Evolutionary conservation across 202 grass and related monocot genomes (phyloP).

Genomic region (Eragrostis tef): DNA sequence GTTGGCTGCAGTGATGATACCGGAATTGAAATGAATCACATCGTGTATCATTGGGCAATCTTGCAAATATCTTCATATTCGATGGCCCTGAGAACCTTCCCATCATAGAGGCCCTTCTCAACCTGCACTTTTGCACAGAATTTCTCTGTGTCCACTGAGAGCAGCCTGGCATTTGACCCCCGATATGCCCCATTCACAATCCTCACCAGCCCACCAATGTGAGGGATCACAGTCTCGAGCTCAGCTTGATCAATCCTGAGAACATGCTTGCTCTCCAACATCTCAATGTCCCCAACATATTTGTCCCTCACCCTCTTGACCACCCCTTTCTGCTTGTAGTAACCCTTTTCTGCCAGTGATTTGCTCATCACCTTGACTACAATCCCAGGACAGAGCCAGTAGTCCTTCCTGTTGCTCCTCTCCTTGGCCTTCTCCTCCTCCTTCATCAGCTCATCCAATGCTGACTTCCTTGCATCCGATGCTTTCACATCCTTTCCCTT

Average conservation of each 20-base stretch:
- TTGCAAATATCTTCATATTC: conserved; percentile 97
- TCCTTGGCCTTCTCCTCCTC: conserved; percentile 93
- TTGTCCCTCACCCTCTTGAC: conserved; percentile 77
- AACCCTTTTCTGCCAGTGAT: conserved; percentile 72
- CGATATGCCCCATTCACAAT: conserved; percentile 94
- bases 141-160: conserved; percentile 69
- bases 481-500: conserved; percentile 52
- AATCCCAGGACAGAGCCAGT: conserved; percentile 81
- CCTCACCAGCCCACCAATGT: conserved; percentile 81
- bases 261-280: conserved; percentile 86
- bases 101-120: conserved; percentile 91
- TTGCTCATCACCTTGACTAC: conserved; percentile 95
- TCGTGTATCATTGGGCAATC: conserved; percentile 53
- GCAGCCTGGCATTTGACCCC: conserved; percentile 71
- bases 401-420: conserved; percentile 84
- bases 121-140: conserved; percentile 86
- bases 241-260: conserved; percentile 85
- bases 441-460: conserved; percentile 81
- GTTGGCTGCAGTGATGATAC: background rate
- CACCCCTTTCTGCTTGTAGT: conserved; percentile 86
- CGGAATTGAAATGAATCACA: conserved; percentile 30
- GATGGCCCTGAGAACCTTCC: conserved; percentile 70
- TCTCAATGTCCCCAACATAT: conserved; percentile 90
- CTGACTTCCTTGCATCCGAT: conserved; percentile 53
- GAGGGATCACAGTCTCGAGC: conserved; percentile 88